phyloP scores from a whole-genome alignment of 345 rosid genomes.

The Moricandia moricandioides region DNA sequence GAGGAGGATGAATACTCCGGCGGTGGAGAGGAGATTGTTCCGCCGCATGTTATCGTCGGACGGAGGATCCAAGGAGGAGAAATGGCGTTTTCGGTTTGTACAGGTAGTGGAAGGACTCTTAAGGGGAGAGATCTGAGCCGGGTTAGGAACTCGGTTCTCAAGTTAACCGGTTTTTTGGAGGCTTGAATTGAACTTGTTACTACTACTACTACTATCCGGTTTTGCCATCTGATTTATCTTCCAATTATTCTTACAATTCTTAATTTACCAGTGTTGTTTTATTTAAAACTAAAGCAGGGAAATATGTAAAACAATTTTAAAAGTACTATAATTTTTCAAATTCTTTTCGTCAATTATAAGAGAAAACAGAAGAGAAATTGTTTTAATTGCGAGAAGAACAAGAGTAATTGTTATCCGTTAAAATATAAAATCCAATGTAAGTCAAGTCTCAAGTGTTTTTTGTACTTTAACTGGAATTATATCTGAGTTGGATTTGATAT shows the following conservation, averaged over 20 bases:
- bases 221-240: background rate
- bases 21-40: constrained; percentile 22
- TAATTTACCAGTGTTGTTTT: background rate
- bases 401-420: background rate
- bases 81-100: constrained; percentile 36
- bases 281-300: background rate
- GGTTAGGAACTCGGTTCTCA: constrained; percentile 36
- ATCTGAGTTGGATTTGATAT: constrained; percentile 16
- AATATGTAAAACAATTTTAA: background rate
- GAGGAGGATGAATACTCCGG: constrained; percentile 10
- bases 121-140: constrained; percentile 37
- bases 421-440: background rate
- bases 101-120: constrained; percentile 34
- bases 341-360: background rate
- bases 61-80: constrained; percentile 34
- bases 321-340: too few species aligned
- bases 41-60: constrained; percentile 42
- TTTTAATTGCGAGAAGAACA: background rate
- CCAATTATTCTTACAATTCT: background rate
- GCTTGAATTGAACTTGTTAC: constrained; percentile 8
- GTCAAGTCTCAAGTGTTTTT: background rate
- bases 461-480: background rate
- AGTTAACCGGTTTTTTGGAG: constrained; percentile 36
- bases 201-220: constrained; percentile 10
- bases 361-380: background rate